These are phyloP conservation scores for Populus euphratica DNA, from an alignment of 345 rosid species.

Conservation along the genomic window DNA sequence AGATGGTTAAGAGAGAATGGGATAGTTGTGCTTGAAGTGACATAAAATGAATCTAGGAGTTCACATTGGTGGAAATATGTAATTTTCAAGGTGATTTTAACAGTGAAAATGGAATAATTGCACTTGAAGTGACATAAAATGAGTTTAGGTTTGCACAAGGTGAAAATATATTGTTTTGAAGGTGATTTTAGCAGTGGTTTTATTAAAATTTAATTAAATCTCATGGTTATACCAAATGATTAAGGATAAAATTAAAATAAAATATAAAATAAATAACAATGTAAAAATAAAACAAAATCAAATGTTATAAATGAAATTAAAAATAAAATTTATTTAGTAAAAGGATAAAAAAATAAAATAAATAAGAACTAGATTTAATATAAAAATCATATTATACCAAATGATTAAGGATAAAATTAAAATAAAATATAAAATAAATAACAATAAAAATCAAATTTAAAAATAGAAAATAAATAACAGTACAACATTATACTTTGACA, in stretches of 20 bases:
- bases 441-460: rapidly evolving
- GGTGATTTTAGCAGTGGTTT: not conserved
- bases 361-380: too few species aligned
- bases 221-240: not conserved
- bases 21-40: not conserved
- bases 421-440: too few species aligned
- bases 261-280: too few species aligned
- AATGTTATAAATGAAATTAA: too few species aligned
- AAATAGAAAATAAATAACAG: too few species aligned
- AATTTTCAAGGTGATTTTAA: not conserved
- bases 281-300: too few species aligned
- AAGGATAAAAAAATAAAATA: too few species aligned
- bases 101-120: not conserved
- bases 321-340: too few species aligned
- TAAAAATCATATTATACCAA: too few species aligned
- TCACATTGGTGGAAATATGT: not conserved
- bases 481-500: too few species aligned
- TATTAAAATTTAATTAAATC: not conserved
- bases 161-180: not conserved
- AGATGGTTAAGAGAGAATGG: not conserved
- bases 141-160: not conserved
- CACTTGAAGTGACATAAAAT: not conserved
- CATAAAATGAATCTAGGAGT: not conserved
- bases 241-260: too few species aligned
- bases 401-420: rapidly evolving